Percentiles rank a stretch among this genome's conserved stretches.
These are phyloP conservation scores for Tardiomyces depauwii DNA, from an alignment of 1,139 yeast species.

Conservation along the genomic window DNA sequence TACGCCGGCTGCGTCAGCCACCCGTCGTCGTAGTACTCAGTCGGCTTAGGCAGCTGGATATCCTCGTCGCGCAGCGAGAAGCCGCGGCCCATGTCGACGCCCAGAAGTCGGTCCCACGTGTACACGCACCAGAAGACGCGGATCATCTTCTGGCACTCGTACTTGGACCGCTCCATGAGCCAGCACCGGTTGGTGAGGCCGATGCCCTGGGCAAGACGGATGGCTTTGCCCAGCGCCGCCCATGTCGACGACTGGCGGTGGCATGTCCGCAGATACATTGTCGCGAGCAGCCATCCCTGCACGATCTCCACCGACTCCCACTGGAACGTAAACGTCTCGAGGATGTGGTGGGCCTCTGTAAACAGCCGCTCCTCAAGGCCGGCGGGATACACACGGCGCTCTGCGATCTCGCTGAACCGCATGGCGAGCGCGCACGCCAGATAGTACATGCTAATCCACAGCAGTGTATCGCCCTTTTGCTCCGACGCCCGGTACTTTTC, in stretches of 20 bases:
- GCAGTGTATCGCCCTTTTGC: conserved; percentile 21
- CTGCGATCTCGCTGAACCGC: conserved; percentile 40
- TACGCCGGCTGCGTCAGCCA: conserved; percentile 44
- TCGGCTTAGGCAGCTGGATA: conserved; percentile 29
- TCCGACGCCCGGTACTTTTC: conserved; percentile 26
- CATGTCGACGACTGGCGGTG: conserved; percentile 49
- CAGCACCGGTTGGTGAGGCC: conserved; percentile 31
- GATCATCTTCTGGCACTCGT: conserved; percentile 40
- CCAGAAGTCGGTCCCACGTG: conserved; percentile 43
- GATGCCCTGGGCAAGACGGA: conserved; percentile 46
- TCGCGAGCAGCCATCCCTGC: conserved; percentile 49
- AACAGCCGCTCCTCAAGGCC: conserved; percentile 44
- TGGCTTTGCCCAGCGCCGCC: conserved; percentile 44
- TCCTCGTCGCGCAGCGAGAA: conserved; percentile 35
- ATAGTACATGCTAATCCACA: conserved; percentile 44
- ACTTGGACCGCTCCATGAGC: conserved; percentile 26
- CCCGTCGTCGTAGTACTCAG: conserved; percentile 33
- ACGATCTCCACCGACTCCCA: conserved; percentile 60
- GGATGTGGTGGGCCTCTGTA: conserved; percentile 37
- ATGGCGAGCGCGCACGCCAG: conserved; percentile 42
- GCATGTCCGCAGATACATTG: conserved; percentile 42
- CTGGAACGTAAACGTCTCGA: conserved; percentile 44
- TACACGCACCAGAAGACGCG: conserved; percentile 50
- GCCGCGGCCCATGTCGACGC: conserved; percentile 44
- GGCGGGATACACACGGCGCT: conserved; percentile 19